Base-by-base conservation (phyloP, 106 monocot species). In the Allium fistulosum region DNA sequence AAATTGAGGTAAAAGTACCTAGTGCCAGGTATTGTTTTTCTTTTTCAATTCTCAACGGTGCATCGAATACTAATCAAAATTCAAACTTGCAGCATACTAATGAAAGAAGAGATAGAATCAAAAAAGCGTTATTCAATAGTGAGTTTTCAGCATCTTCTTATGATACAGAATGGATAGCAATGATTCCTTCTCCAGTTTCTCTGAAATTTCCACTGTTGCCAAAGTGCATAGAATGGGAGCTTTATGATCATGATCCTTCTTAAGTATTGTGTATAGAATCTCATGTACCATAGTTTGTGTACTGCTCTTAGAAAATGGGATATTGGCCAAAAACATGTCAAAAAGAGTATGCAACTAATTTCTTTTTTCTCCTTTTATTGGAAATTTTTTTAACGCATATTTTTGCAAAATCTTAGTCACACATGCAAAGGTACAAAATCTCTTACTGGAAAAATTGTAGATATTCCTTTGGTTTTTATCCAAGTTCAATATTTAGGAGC, bases 221-320 rank as follows among this genome's bases (percentile, higher is more conserved):
- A 26, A 63, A 84, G 28, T 90, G 86, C 58, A 9, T 99, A 49
- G 75, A 99, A 15, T 99, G 92, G 97, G 83, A 71, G 62, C 57
- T 67, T 75, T 57, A 17, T 62, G 17, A 62, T 79, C 22, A 26
- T 11, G 58, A 71, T 72, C 72, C 57, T 10, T 78, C 70, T 69
- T 52, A 79, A 9, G 64, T 75, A n/a, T n/a, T n/a, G n/a, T n/a
- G n/a, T n/a, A n/a, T n/a, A n/a, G 10, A 89, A 85, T 97, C 1
- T 84, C 79, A n/a, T 97, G 79, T 46, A 92, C 92, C 45, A 69
- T 97, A 77, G 89, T 89, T 26, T 92, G 97, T 66, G 52, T 97
- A 62, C 75, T 97, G 92, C 92, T 46, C 84, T 97, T 37, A 69
- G 73, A 22, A 69, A 72, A 55, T 97, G 97, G 97, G 80, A 82